Percentiles rank a stretch among this genome's conserved stretches.
Conservation (phyloP, 129 eudicot genomes). For the Flaveria robusta region DNA sequence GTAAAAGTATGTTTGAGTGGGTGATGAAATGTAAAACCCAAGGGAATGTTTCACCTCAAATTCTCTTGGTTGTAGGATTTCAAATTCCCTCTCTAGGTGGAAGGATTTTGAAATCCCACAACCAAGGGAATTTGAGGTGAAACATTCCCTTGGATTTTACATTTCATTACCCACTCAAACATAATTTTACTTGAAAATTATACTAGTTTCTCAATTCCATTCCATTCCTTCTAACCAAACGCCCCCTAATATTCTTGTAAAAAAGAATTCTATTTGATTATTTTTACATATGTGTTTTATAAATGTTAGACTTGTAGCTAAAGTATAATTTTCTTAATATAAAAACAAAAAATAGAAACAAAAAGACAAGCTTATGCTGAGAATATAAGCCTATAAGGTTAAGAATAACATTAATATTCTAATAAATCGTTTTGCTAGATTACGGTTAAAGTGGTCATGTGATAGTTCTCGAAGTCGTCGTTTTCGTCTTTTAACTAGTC, state of each 20-base stretch:
- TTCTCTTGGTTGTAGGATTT: no score
- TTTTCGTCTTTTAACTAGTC: constrained; percentile 27
- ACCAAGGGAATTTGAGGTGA: no score
- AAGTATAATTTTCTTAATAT: neutral
- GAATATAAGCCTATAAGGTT: constrained; percentile 27
- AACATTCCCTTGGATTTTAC: no score
- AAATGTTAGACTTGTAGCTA: neutral
- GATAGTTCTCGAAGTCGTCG: constrained; percentile 31
- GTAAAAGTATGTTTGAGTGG: no score
- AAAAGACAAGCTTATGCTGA: constrained; percentile 31
- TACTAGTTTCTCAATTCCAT: no score
- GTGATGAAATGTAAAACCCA: no score
- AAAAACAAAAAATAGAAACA: neutral
- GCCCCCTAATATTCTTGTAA: neutral
- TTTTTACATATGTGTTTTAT: neutral
- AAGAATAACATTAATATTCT: neutral
- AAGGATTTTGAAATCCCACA: no score
- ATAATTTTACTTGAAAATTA: no score
- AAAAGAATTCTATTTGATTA: neutral
- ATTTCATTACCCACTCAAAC: no score
- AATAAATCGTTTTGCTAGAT: constrained; percentile 4
- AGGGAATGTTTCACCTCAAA: no score
- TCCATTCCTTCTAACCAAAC: no score
- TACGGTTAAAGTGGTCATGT: constrained; percentile 31
- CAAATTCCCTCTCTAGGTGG: no score